These are phyloP conservation scores for Boletus coccyginus DNA, from an alignment of 768 basidiomycete genomes.

Conservation along the genomic window DNA sequence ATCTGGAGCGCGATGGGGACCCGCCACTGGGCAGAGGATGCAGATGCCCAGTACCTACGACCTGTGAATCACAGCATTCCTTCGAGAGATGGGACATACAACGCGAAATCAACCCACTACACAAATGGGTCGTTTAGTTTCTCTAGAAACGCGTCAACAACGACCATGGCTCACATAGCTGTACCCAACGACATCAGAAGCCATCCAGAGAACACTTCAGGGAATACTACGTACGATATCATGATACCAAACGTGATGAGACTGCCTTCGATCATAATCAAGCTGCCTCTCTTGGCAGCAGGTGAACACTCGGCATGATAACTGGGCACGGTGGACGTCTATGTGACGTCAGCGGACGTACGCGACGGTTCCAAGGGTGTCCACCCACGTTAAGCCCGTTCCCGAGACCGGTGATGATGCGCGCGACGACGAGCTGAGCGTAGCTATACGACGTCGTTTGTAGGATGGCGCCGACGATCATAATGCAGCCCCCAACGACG, in stretches of 20 bases:
- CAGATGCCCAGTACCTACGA: constrained; percentile 49
- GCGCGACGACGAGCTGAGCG: constrained; percentile 59
- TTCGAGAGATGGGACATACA: constrained; percentile 34
- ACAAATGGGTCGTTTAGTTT: constrained; percentile 2
- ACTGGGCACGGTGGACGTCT: constrained; percentile 64
- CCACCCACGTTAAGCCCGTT: constrained; percentile 56
- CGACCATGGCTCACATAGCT: constrained; percentile 21
- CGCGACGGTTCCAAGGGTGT: too few relatives aligned
- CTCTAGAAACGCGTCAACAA: background rate
- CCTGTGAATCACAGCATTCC: background rate
- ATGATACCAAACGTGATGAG: constrained; percentile 63
- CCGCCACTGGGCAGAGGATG: constrained; percentile 58
- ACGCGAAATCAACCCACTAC: constrained; percentile 63
- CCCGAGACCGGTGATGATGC: constrained; percentile 60
- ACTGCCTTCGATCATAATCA: constrained; percentile 66
- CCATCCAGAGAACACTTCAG: background rate
- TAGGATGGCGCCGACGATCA: constrained; percentile 61
- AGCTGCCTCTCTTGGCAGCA: constrained; percentile 53
- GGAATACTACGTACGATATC: constrained; percentile 46
- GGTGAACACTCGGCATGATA: constrained; percentile 69
- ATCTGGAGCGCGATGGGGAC: constrained; percentile 62
- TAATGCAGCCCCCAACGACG: constrained; percentile 53
- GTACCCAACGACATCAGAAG: background rate
- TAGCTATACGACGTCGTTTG: constrained; percentile 57
- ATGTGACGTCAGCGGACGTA: background rate